Conservation (phyloP, 2,329 filamentous ascomycete species). For the Verticillium longisporum region DNA sequence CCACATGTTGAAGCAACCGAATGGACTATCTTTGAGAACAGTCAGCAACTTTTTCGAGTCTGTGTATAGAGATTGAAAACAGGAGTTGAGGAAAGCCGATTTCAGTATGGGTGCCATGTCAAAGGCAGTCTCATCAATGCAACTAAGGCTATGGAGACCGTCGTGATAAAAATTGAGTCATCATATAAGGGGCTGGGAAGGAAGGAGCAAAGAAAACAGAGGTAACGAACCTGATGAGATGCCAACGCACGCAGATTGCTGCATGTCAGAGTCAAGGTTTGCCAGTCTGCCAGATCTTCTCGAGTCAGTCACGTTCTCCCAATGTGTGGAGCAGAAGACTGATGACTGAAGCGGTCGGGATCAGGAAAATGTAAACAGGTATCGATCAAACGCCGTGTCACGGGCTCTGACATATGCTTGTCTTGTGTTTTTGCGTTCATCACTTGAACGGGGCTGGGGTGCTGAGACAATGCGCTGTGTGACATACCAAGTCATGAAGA, state of each 20-base stretch:
- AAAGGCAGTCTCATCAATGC: slow-evolving; percentile 15
- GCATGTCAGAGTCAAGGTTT: background rate
- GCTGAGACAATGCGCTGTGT: background rate
- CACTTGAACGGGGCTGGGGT: slow-evolving; percentile 9
- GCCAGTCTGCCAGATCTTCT: background rate
- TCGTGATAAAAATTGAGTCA: slow-evolving; percentile 14
- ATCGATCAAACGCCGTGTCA: slow-evolving; percentile 9
- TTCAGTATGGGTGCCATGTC: slow-evolving; percentile 13
- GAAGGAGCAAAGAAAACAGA: background rate
- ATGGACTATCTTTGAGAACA: background rate
- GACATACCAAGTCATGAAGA: background rate
- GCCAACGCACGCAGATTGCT: background rate
- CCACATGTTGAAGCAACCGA: too few species aligned
- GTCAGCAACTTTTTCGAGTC: background rate
- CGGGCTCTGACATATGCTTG: slow-evolving; percentile 17
- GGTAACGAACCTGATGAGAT: background rate
- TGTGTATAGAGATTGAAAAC: background rate
- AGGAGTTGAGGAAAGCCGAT: background rate
- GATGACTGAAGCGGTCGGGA: background rate
- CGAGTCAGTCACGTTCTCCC: background rate
- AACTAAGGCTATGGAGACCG: slow-evolving; percentile 14
- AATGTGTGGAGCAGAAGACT: background rate
- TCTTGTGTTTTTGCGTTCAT: slow-evolving; percentile 15
- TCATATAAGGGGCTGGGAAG: slow-evolving; percentile 5
- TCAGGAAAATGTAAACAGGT: slow-evolving; percentile 1